These are phyloP conservation scores for Beauveria caledonica DNA, from an alignment of 2,329 filamentous ascomycete species.

Conservation along the genomic window DNA sequence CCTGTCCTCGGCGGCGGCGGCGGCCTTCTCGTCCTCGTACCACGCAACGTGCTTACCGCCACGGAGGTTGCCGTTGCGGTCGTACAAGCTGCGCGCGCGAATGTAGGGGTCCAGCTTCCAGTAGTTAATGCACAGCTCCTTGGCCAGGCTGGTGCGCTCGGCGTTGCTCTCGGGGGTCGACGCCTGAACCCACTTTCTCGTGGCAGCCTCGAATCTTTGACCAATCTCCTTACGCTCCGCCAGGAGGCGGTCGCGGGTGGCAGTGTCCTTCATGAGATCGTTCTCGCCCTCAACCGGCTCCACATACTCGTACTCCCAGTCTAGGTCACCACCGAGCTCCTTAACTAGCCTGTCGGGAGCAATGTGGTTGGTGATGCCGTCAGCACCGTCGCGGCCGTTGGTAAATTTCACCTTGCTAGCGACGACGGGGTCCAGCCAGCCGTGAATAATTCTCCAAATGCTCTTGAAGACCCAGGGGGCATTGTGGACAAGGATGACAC, in stretches of 20 bases:
- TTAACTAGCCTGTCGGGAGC: conserved; percentile 33
- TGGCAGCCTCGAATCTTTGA: conserved; percentile 48
- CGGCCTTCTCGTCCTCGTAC: conserved; percentile 10
- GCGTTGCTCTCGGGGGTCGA: conserved; percentile 17
- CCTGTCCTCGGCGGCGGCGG: conserved; percentile 1
- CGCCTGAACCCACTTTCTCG: conserved; percentile 49
- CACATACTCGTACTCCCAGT: conserved; percentile 64
- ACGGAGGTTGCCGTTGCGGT: conserved; percentile 48
- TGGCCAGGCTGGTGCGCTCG: conserved; percentile 40
- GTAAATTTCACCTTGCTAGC: conserved; percentile 66
- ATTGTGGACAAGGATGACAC: conserved; percentile 64
- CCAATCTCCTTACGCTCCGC: conserved; percentile 44
- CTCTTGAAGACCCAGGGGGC: conserved; percentile 62
- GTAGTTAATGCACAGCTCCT: conserved; percentile 51
- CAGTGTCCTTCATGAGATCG: conserved; percentile 36
- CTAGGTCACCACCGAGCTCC: conserved; percentile 57
- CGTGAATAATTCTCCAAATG: conserved; percentile 56
- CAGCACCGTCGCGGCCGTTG: conserved; percentile 52
- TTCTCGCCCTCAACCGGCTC: conserved; percentile 56
- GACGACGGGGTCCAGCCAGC: conserved; percentile 70
- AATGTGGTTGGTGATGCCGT: conserved; percentile 42
- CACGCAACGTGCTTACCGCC: conserved; percentile 3
- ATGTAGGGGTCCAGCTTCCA: conserved; percentile 65
- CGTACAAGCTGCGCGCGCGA: conserved; percentile 53
- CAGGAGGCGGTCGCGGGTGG: conserved; percentile 39